These are phyloP conservation scores for Beauveria caledonica DNA, from an alignment of 2,329 filamentous ascomycete species.

Conservation along the genomic window DNA sequence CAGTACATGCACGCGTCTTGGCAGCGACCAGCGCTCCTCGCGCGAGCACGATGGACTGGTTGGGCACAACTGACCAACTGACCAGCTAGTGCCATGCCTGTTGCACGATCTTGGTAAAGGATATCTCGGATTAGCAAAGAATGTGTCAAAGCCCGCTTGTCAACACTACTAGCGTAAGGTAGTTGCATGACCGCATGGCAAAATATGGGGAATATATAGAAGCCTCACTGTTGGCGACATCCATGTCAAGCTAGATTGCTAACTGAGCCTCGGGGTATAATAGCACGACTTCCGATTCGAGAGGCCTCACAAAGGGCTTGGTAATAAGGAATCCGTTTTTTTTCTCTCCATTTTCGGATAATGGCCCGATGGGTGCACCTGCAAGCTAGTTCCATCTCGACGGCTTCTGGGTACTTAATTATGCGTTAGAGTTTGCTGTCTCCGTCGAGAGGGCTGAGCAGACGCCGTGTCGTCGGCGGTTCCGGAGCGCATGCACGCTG, in stretches of 20 bases:
- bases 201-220: background rate
- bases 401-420: background rate
- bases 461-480: slow-evolving; percentile 6
- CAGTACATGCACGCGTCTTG: background rate
- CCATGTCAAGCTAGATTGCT: background rate
- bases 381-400: background rate
- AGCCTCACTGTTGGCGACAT: background rate
- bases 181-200: background rate
- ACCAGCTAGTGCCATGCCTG: background rate
- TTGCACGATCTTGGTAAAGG: background rate
- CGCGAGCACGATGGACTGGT: too few species aligned
- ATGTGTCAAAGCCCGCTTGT: background rate
- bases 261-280: background rate
- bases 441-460: slow-evolving; percentile 6
- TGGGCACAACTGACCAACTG: too few species aligned
- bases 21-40: background rate
- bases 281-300: background rate
- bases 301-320: background rate
- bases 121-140: background rate
- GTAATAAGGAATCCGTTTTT: background rate
- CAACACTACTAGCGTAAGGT: background rate
- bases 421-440: background rate
- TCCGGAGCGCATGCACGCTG: slow-evolving; percentile 4
- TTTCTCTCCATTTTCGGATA: background rate
- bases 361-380: background rate